Conservation (phyloP, 2,329 filamentous ascomycete species). For the Lachnellula willkommii region DNA sequence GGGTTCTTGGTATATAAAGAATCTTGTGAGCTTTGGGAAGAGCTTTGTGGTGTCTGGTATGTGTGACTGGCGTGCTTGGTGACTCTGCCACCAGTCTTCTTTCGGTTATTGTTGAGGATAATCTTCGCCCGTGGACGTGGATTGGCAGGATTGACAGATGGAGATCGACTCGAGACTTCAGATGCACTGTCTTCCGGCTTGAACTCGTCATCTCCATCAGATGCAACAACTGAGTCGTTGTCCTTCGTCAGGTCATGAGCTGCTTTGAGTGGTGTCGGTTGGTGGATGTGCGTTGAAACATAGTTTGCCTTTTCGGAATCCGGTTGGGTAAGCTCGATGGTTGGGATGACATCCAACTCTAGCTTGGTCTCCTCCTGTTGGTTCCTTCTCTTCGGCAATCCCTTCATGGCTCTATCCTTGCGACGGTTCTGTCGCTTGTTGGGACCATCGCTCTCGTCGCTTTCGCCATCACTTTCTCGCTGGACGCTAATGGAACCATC, state of each 20-base stretch:
- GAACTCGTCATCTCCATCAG: background rate
- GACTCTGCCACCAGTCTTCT: background rate
- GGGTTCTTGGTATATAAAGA: background rate
- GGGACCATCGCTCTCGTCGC: conserved; percentile 38
- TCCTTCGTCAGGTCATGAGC: background rate
- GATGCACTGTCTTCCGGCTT: background rate
- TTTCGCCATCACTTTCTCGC: conserved; percentile 46
- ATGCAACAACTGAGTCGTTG: background rate
- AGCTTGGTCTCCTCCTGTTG: background rate
- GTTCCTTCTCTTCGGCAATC: background rate
- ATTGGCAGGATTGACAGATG: background rate
- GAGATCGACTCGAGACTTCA: conserved; percentile 3
- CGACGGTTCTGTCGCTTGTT: conserved; percentile 39
- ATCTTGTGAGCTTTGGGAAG: background rate
- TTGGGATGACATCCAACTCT: background rate
- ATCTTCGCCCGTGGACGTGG: conserved; percentile 1
- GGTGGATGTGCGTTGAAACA: background rate
- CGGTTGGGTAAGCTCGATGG: background rate
- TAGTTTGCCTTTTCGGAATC: background rate
- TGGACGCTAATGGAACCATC: conserved; percentile 43
- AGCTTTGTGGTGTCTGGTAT: no score
- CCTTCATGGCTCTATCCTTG: conserved; percentile 3
- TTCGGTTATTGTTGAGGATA: conserved; percentile 3
- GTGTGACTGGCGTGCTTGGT: background rate
- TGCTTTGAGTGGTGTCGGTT: background rate